A percentile compares a stretch with the other conserved stretches of the same genome.
Evolutionary conservation across 352 stramenopile genomes (phyloP).

Genomic region (Plasmopara halstedii): DNA sequence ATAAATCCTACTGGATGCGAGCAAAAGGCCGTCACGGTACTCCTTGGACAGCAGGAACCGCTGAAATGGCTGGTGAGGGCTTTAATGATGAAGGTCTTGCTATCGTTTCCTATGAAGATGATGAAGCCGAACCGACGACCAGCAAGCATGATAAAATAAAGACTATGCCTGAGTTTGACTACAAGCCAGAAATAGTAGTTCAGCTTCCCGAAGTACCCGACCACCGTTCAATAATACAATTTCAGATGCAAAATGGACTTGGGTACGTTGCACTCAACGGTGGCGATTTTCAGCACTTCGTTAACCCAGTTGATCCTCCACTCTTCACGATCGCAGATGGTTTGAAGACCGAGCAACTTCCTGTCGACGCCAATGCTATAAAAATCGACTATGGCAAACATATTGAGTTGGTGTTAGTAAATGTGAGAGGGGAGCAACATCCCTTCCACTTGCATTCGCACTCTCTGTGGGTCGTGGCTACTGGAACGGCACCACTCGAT

Average conservation of each 20-base stretch:
- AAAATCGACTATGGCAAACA: slow-evolving; percentile 22
- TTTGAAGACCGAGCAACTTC: slow-evolving; percentile 15
- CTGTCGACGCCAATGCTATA: slow-evolving; percentile 6
- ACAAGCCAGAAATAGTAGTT: background rate
- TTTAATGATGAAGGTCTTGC: slow-evolving; percentile 18
- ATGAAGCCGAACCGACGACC: background rate
- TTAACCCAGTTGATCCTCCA: slow-evolving; percentile 9
- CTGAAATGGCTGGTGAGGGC: slow-evolving; percentile 7
- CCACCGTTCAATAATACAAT: background rate
- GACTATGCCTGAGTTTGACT: background rate
- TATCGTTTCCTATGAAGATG: slow-evolving; percentile 1
- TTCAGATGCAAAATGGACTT: slow-evolving; percentile 18
- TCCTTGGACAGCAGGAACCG: slow-evolving; percentile 19
- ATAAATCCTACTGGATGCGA: slow-evolving; percentile 24
- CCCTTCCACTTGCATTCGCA: slow-evolving; percentile 36
- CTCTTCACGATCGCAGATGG: slow-evolving; percentile 20
- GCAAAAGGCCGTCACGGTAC: slow-evolving; percentile 14
- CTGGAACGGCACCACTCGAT: slow-evolving; percentile 15
- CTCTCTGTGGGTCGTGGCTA: slow-evolving; percentile 23
- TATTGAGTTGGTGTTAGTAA: slow-evolving; percentile 27
- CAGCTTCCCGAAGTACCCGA: background rate
- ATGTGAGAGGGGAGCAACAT: slow-evolving; percentile 26
- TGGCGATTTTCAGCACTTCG: slow-evolving; percentile 15
- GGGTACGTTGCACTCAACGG: slow-evolving; percentile 22
- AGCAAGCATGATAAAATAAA: background rate